These are phyloP conservation scores for Pseudogymnoascus sp. DNA, from an alignment of 2,329 filamentous ascomycete genomes.

Conservation along the genomic window DNA sequence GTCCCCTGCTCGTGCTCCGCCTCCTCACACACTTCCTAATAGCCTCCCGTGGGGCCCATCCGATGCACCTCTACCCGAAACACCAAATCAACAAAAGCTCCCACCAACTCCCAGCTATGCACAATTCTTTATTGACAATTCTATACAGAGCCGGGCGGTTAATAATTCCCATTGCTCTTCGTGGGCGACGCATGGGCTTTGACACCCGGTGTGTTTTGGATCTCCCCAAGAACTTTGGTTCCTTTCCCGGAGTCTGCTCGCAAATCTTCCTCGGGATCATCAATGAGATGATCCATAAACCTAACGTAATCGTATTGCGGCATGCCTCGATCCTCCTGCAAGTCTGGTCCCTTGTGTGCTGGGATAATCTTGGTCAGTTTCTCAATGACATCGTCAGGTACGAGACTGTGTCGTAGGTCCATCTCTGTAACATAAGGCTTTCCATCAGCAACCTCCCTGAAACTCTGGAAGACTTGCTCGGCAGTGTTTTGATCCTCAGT, in stretches of 20 bases:
- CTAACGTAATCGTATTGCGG: conserved; percentile 93
- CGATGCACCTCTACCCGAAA: not conserved
- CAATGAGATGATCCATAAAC: conserved; percentile 87
- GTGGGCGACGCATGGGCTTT: conserved; percentile 2
- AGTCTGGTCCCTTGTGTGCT: conserved; percentile 71
- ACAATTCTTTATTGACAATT: not conserved
- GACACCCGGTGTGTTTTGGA: not conserved
- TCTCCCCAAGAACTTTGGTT: conserved; percentile 1
- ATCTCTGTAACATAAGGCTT: conserved; percentile 99
- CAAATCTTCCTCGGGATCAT: conserved; percentile 19
- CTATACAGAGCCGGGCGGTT: conserved; percentile 1
- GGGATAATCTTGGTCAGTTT: conserved; percentile 86
- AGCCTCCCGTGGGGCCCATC: not conserved
- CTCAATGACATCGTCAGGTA: conserved; percentile 95
- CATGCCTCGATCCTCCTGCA: conserved; percentile 74
- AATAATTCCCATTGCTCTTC: conserved; percentile 5
- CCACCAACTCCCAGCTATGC: conserved; percentile 6
- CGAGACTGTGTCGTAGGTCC: conserved; percentile 87
- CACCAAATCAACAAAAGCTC: conserved; percentile 1
- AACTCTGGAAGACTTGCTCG: conserved; percentile 96
- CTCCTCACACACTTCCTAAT: not conserved
- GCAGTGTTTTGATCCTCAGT: conserved; percentile 98
- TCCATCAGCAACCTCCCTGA: conserved; percentile 93
- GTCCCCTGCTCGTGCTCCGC: not conserved
- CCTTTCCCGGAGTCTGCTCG: not conserved